Evolutionary conservation across 192 early-diverging fungal species (phyloP), one percentile per base, ranked within the genome.

Genomic region (Coemansia sp.): DNA sequence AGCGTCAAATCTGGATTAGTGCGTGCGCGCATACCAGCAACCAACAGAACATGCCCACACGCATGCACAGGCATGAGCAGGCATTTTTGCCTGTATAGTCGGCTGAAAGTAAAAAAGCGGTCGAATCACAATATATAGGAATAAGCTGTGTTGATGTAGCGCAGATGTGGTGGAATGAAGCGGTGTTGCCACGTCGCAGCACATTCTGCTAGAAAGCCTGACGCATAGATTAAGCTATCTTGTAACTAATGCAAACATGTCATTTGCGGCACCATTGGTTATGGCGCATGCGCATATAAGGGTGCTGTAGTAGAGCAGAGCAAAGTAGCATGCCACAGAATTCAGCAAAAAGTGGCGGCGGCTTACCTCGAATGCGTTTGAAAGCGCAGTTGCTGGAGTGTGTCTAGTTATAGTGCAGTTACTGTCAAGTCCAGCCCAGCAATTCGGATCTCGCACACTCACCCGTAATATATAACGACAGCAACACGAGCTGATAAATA

Each of bases 1-100:
- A 51, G 11, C 21, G 25, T 38, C 25, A 58, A 58, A 66, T 66
- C 65, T 41, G 48, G 65, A 66, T 66, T 45, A 58, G 48, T 25
- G 15, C 19, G n/a, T 49, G 49, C 29, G 29, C 29, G 29, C 29
- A 32, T 32, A 32, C 29, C 29, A 32, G 29, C 29, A 32, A 32
- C 6, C 32, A 35, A 35, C 32, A 2, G 32, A 35, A 1, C 32
- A 35, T 35, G 32, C 32, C 32, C 32, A 35, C 6, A 8, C 21
- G 21, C 32, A 35, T 35, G 32, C 6, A 8, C 32, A 8, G 1
- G 32, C 32, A 35, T 35, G 32, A 8, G 7, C 32, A 35, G 7
- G 32, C 32, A 8, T 35, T 35, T 35, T 35, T 35, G 32, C 32
- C 32, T 8, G 1, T 35, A 35, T 35, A 35, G 32, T 35, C 32